A percentile compares a stretch with the other conserved stretches of the same genome.
Evolutionary conservation across 2,329 filamentous ascomycete genomes (phyloP).

Genomic region (Cryphonectria parasitica): DNA sequence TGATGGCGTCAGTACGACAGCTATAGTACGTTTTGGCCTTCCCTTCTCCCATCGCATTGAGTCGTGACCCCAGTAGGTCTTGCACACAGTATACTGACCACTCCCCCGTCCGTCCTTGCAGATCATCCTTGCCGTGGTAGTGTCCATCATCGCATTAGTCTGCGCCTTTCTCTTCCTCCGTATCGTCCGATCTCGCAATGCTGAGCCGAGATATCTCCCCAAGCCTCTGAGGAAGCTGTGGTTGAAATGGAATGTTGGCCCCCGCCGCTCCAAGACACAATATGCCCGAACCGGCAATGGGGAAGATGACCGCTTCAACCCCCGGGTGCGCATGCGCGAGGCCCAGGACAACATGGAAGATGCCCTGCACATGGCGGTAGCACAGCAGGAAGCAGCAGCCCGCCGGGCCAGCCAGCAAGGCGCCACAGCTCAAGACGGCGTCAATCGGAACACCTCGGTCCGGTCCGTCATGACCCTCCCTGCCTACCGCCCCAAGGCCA

Average conservation of each 20-base stretch:
- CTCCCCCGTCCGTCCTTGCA: conserved; percentile 15
- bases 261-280: conserved; percentile 23
- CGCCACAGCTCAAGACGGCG: conserved; percentile 36
- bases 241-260: conserved; percentile 48
- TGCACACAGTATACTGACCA: background rate
- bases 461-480: conserved; percentile 95
- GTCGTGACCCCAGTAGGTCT: background rate
- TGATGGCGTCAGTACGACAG: conserved; percentile 16
- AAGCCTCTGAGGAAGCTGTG: conserved; percentile 55
- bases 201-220: conserved; percentile 54
- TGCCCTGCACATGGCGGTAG: conserved; percentile 23
- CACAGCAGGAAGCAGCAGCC: conserved; percentile 18
- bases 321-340: conserved; percentile 28
- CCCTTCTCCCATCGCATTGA: background rate
- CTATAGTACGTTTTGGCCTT: conserved; percentile 19
- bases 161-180: conserved; percentile 33
- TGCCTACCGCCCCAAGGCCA: conserved; percentile 74
- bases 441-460: conserved; percentile 84
- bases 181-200: conserved; percentile 39
- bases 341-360: conserved; percentile 30
- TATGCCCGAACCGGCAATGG: conserved; percentile 34
- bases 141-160: conserved; percentile 32
- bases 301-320: conserved; percentile 33
- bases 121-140: conserved; percentile 35
- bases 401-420: conserved; percentile 19